A percentile compares a stretch with the other conserved stretches of the same genome.
These are phyloP conservation scores for Trypanosoma lewisi DNA, from an alignment of 208 protist genomes.

Conservation along the genomic window DNA sequence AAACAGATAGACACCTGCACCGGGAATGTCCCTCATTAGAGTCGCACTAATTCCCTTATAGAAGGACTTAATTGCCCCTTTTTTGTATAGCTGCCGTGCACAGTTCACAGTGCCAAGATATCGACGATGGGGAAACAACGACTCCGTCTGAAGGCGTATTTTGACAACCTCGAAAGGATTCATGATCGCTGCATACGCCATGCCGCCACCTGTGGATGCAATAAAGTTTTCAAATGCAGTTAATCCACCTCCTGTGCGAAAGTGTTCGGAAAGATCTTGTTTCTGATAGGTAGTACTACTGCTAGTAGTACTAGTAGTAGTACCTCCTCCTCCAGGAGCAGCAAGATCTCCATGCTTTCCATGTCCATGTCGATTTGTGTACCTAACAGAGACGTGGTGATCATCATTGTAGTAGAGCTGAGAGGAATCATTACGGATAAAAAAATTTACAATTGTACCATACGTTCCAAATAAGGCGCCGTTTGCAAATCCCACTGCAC, in stretches of 20 bases:
- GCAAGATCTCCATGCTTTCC: no score
- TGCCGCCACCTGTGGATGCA: slow-evolving; percentile 22
- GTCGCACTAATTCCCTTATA: slow-evolving; percentile 28
- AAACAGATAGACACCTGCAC: slow-evolving; percentile 21
- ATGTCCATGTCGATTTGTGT: not conserved
- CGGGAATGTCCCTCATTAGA: slow-evolving; percentile 26
- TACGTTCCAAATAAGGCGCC: slow-evolving; percentile 24
- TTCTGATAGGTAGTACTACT: slow-evolving; percentile 1
- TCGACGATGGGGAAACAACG: slow-evolving; percentile 21
- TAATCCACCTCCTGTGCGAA: slow-evolving; percentile 24
- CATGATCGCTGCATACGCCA: slow-evolving; percentile 23
- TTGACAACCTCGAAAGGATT: slow-evolving; percentile 35
- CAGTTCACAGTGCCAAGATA: slow-evolving; percentile 30
- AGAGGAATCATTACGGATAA: slow-evolving; percentile 8
- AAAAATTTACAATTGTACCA: slow-evolving; percentile 20
- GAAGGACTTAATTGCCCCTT: slow-evolving; percentile 21
- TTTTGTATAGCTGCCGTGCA: slow-evolving; percentile 16
- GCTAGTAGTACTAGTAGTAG: not conserved
- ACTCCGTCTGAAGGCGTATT: slow-evolving; percentile 23
- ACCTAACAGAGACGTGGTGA: not conserved
- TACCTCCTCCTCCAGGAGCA: no score
- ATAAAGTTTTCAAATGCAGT: slow-evolving; percentile 27
- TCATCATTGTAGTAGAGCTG: slow-evolving; percentile 10
- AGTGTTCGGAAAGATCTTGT: slow-evolving; percentile 24
- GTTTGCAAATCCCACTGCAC: slow-evolving; percentile 27